Conservation (phyloP, 306 rosid species). For the Carpinus fangiana region DNA sequence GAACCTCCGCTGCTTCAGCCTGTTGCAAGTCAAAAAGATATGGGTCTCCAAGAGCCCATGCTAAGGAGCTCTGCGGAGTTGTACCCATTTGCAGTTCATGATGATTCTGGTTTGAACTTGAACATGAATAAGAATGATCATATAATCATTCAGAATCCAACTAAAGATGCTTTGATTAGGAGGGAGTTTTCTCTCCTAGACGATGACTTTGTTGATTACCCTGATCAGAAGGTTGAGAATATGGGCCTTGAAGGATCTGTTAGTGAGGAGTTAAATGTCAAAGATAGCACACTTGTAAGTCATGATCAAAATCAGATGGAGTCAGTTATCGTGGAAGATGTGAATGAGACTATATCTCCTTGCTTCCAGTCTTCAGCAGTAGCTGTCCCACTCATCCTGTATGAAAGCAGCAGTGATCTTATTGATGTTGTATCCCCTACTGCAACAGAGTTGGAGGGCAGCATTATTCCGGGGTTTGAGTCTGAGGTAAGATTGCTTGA, state of each 20-base stretch:
- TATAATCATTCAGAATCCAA: conserved; percentile 29
- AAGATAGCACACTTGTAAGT: conserved; percentile 25
- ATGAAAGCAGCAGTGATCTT: conserved; percentile 37
- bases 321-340: conserved; percentile 28
- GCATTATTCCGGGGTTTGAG: conserved; percentile 53
- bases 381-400: conserved; percentile 14
- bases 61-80: conserved; percentile 33
- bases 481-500: conserved; percentile 48
- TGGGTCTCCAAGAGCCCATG: conserved; percentile 33
- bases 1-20: conserved; percentile 38
- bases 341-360: conserved; percentile 26
- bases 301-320: conserved; percentile 29
- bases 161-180: conserved; percentile 25
- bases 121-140: conserved; percentile 39
- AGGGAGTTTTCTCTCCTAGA: conserved; percentile 48
- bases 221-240: conserved; percentile 41
- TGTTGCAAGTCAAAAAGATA: conserved; percentile 29
- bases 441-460: conserved; percentile 52
- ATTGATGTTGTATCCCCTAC: conserved; percentile 41
- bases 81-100: conserved; percentile 34
- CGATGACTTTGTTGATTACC: conserved; percentile 37
- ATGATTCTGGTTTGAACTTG: conserved; percentile 28
- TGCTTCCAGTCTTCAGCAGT: conserved; percentile 23
- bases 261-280: conserved; percentile 32
- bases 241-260: conserved; percentile 28